Evolutionary conservation across 495 filamentous ascomycete genomes (phyloP).

Genomic region (Astrothelium macrocarpum): DNA sequence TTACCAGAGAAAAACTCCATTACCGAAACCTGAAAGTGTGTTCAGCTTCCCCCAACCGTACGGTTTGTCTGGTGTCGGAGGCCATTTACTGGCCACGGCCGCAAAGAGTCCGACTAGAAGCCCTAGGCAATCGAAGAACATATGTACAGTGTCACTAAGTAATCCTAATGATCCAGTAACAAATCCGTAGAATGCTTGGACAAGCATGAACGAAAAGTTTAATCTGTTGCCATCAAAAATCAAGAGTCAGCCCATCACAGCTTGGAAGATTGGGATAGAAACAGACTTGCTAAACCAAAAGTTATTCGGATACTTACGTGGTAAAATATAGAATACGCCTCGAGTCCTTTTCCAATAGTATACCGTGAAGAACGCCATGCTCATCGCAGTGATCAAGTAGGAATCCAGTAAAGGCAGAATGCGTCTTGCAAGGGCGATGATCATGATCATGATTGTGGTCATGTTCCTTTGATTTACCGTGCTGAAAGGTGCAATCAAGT

Average conservation of each 20-base stretch:
- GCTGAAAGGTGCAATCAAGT: neutral
- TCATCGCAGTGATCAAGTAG: constrained; percentile 54
- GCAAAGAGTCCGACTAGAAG: constrained; percentile 85
- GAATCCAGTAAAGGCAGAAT: constrained; percentile 54
- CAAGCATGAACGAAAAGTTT: constrained; percentile 90
- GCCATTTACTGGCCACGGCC: constrained; percentile 97
- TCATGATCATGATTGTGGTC: constrained; percentile 29
- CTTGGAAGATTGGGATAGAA: too few species aligned
- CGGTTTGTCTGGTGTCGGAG: constrained; percentile 73
- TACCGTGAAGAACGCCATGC: constrained; percentile 71
- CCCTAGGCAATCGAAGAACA: constrained; percentile 98
- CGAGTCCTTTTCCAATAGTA: constrained; percentile 86
- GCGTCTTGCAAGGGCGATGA: constrained; percentile 37
- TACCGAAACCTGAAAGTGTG: constrained; percentile 90
- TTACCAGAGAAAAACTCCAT: constrained; percentile 91
- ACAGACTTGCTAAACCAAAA: too few species aligned
- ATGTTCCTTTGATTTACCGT: neutral
- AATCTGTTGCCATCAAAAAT: constrained; percentile 43
- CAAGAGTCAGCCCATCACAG: neutral
- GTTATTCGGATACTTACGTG: constrained; percentile 53
- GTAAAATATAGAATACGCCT: constrained; percentile 97
- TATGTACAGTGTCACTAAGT: constrained; percentile 95
- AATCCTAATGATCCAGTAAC: constrained; percentile 85
- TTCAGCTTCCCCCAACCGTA: constrained; percentile 97
- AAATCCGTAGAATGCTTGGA: constrained; percentile 90